These are phyloP conservation scores for Euphorbia neoarborescens DNA, from an alignment of 441 rosid genomes.

Conservation along the genomic window DNA sequence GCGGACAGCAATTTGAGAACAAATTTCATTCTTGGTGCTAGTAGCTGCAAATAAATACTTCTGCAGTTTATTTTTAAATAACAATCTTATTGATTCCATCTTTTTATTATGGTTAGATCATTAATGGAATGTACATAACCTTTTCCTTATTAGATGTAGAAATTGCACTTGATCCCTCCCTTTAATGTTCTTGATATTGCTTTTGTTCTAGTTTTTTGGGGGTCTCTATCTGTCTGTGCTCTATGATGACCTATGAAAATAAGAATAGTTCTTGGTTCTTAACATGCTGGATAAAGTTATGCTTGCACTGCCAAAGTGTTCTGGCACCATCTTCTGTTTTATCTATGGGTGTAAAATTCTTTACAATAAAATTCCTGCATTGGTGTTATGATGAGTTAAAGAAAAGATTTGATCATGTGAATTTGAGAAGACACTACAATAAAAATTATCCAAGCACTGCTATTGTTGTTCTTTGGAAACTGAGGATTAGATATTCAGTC, in stretches of 20 bases:
- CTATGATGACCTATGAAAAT: not conserved
- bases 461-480: not conserved
- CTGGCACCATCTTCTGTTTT: not conserved
- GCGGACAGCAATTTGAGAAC: not conserved
- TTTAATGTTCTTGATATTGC: not conserved
- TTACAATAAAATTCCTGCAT: not conserved
- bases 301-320: not conserved
- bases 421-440: not conserved
- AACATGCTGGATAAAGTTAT: not conserved
- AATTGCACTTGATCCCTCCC: not conserved
- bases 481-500: not conserved
- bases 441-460: not conserved
- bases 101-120: not conserved
- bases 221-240: not conserved
- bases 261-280: not conserved
- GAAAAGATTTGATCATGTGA: not conserved
- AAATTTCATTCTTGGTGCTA: not conserved
- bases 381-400: not conserved
- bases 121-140: not conserved
- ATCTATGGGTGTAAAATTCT: not conserved
- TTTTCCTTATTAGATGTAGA: not conserved
- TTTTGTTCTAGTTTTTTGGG: not conserved
- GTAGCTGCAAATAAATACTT: too few species aligned
- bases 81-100: not conserved
- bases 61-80: not conserved